Evolutionary conservation across 495 filamentous ascomycete species (phyloP), one percentile per base, ranked within the genome.

Genomic region (Chlorociboria aeruginascens): DNA sequence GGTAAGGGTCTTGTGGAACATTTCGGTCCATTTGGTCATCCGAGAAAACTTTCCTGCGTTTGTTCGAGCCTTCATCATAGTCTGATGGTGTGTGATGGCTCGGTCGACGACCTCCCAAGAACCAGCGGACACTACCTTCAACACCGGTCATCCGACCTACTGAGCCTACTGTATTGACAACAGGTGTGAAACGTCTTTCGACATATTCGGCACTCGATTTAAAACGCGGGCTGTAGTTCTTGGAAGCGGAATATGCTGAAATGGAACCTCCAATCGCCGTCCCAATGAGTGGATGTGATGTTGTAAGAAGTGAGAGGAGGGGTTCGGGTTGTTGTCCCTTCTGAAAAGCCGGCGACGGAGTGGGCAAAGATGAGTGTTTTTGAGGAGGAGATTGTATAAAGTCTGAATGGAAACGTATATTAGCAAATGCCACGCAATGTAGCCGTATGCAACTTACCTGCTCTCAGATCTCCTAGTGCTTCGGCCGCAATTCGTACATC

Each of bases 171-270:
- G 84, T 87, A 56, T 81, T 87, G 40, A 81, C 85, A 30, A 95
- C 77, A 2, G 86, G 88, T 1, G 80, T 81, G 32, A 95, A 80
- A 53, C 79, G 86, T 32, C 82, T 79, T 63, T 95, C 89, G 29
- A 95, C 77, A 53, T 87, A 84, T 57, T 94, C 86, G 34, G 85
- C 87, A 51, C 85, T 74, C 35, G 82, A 81, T 56, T 83, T 86
- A 64, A 95, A 82, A 2, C 83, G 76, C 0, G 89, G 86, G 6
- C 85, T 88, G 59, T 92, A 92, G 20, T 83, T 83, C 62, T 97
- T 95, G 13, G 83, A 83, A 4, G 72, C 78, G 30, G 79, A 76
- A 59, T 95, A 97, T 2, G 84, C 85, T 29, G 82, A 83, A 1
- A 88, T 70, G 0, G 87, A 89, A 38, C 79, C 81, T 56, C 82